Evolutionary conservation across 371 early-diverging fungal genomes (phyloP).

Genomic region (Rhizomucor miehei): DNA sequence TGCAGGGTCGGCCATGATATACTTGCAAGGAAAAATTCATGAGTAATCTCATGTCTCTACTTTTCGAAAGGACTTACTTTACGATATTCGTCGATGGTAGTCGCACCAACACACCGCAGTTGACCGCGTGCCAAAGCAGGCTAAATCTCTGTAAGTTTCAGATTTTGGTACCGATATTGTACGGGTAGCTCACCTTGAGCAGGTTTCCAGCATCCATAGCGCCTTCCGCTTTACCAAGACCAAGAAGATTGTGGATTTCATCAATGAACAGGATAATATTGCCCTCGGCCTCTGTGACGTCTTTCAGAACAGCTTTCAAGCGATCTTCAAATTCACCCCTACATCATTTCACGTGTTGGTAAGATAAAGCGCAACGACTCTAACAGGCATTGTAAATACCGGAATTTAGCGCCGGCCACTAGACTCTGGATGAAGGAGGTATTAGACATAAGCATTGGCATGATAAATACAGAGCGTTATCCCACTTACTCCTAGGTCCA

Average conservation of each 20-base stretch:
- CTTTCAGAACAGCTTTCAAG: slow-evolving; percentile 72
- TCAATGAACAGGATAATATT: slow-evolving; percentile 85
- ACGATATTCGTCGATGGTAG: slow-evolving; percentile 88
- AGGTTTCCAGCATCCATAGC: slow-evolving; percentile 81
- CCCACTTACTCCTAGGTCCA: slow-evolving; percentile 68
- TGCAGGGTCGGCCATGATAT: slow-evolving; percentile 86
- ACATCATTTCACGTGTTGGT: background rate
- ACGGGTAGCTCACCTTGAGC: slow-evolving; percentile 49
- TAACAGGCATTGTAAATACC: slow-evolving; percentile 27
- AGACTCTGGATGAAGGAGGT: slow-evolving; percentile 37
- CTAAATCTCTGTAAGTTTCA: slow-evolving; percentile 14
- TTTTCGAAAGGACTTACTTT: slow-evolving; percentile 18
- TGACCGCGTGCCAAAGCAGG: slow-evolving; percentile 83
- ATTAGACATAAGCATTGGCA: background rate
- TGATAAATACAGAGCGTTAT: background rate
- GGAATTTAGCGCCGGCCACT: slow-evolving; percentile 79
- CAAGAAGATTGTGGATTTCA: slow-evolving; percentile 81
- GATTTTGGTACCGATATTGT: background rate
- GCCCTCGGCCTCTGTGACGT: slow-evolving; percentile 69
- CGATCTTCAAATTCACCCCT: slow-evolving; percentile 89
- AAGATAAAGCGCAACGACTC: background rate
- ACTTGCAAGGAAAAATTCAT: slow-evolving; percentile 15
- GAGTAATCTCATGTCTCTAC: slow-evolving; percentile 20
- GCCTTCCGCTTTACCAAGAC: slow-evolving; percentile 76
- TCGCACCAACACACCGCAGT: slow-evolving; percentile 85